phyloP scores from a whole-genome alignment of 208 protist genomes.

The Leishmania tarentolae region DNA sequence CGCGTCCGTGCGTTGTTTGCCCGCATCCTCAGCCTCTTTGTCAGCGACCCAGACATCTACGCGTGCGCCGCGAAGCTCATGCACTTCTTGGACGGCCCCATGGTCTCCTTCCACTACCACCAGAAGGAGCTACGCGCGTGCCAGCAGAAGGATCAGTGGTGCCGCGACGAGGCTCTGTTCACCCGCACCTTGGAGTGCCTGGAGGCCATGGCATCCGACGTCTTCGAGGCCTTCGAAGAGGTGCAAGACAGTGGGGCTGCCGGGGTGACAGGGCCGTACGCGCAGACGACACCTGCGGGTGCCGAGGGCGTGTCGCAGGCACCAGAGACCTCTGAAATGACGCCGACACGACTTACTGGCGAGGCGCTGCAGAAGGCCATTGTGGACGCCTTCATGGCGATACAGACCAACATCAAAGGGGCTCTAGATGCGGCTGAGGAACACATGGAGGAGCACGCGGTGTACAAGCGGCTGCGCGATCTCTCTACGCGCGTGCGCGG shows the following conservation, averaged over 20 bases:
- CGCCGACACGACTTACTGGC: neutral
- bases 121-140: conserved; percentile 83
- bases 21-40: conserved; percentile 71
- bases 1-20: conserved; percentile 75
- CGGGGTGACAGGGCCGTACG: neutral
- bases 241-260: conserved; percentile 33
- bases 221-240: conserved; percentile 36
- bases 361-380: conserved; percentile 39
- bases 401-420: conserved; percentile 62
- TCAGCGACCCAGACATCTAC: conserved; percentile 87
- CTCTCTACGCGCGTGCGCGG: conserved; percentile 40
- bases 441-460: conserved; percentile 58
- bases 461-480: conserved; percentile 52
- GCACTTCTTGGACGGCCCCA: conserved; percentile 73
- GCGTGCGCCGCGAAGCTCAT: conserved; percentile 65
- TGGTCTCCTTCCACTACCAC: conserved; percentile 62
- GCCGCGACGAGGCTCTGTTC: conserved; percentile 55
- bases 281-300: neutral
- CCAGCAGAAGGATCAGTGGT: conserved; percentile 87
- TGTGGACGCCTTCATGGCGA: conserved; percentile 48
- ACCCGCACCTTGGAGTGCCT: conserved; percentile 66
- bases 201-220: conserved; percentile 47
- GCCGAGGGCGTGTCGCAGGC: neutral
- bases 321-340: neutral
- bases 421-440: conserved; percentile 72